Conservation (phyloP, 441 rosid species). For the Gossypium laxum region DNA sequence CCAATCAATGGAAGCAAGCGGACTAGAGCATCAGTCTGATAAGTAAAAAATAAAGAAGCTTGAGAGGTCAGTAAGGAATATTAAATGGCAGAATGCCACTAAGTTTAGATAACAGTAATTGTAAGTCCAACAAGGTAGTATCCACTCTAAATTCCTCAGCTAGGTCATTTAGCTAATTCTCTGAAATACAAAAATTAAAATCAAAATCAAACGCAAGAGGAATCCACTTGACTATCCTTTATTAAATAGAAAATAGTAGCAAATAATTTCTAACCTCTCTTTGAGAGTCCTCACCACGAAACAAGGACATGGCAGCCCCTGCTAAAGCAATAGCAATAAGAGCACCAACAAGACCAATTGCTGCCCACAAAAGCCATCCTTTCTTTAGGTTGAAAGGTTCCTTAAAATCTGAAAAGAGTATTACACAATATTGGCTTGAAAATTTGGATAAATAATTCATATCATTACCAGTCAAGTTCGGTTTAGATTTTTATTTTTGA, state of each 20-base stretch:
- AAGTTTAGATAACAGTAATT: neutral
- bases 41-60: neutral
- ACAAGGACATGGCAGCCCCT: constrained; percentile 37
- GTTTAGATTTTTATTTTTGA: neutral
- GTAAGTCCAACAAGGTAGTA: neutral
- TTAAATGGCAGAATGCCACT: neutral
- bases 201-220: neutral
- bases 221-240: neutral
- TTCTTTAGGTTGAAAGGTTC: constrained; percentile 48
- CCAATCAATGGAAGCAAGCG: constrained; percentile 41
- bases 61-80: neutral
- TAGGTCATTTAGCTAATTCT: constrained; percentile 7
- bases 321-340: constrained; percentile 32
- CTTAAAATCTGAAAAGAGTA: constrained; percentile 41
- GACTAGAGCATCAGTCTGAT: constrained; percentile 42
- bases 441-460: neutral
- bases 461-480: neutral
- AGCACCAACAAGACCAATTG: constrained; percentile 46
- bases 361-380: constrained; percentile 69
- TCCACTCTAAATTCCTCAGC: neutral
- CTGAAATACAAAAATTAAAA: neutral
- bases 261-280: constrained; percentile 17
- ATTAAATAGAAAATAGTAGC: neutral
- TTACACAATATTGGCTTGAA: neutral
- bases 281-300: constrained; percentile 21